Evolutionary conservation across 2,329 filamentous ascomycete species (phyloP), one percentile per base, ranked within the genome.

Genomic region (Hysterium pulicare): DNA sequence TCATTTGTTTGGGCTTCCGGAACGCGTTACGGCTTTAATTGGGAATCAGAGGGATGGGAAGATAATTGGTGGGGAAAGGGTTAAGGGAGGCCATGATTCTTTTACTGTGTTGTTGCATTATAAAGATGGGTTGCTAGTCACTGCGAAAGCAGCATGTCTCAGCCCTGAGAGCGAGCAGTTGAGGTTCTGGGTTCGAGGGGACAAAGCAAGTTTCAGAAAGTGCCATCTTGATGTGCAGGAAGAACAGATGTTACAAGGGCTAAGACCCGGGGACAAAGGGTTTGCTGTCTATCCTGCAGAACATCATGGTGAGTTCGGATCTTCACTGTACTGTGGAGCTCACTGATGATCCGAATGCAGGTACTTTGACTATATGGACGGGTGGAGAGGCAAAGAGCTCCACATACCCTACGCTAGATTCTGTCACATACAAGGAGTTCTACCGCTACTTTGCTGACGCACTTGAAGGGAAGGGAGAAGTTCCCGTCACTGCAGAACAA

Each of bases 171-270:
- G 71, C 19, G 72, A 78, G 47, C 87, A 91, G 70, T 71, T 85
- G 45, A 73, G 87, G 30, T 91, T 83, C 72, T 90, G 87, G 86
- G 74, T 90, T 8, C 74, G 86, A 20, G 87, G 87, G 17, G 79
- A 79, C 15, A 82, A 83, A 66, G 87, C 85, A 1, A 86, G 79
- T 58, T 91, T 84, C 67, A 84, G 79, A 71, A 91, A 90, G 67
- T 77, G 66, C 61, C 68, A 77, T 41, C 72, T 91, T 2, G 87
- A 93, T 61, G 71, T 81, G 1, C 87, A 91, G 66, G 87, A 93
- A 69, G 79, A 83, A 42, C 84, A 89, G 63, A 75, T 90, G 40
- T 79, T 79, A 62, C 73, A 69, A 2, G 86, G 86, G 7, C 65
- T 78, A 52, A 76, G 73, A 61, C 81, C 82, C 5, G 74, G 75